Percentiles rank a stretch among this genome's conserved stretches.
These are phyloP conservation scores for Lepidium sativum DNA, from an alignment of 345 rosid genomes.

Conservation along the genomic window DNA sequence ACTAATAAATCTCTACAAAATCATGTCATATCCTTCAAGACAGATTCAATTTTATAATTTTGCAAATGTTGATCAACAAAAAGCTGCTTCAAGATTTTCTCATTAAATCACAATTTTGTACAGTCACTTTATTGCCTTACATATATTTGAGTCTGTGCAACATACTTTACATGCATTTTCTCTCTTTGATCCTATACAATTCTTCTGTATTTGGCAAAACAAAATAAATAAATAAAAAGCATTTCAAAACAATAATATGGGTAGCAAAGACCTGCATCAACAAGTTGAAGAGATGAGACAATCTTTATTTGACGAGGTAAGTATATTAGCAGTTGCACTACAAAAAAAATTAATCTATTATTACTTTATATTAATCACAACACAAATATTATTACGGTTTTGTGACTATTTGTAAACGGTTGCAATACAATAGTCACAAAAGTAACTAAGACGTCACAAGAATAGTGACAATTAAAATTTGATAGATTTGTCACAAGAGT, in stretches of 20 bases:
- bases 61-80: constrained; percentile 7
- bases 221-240: background rate
- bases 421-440: too few species aligned
- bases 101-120: background rate
- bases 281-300: constrained; percentile 23
- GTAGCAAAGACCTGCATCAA: background rate
- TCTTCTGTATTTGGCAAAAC: background rate
- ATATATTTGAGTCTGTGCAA: background rate
- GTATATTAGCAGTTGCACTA: background rate
- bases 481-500: too few species aligned
- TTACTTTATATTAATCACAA: too few species aligned
- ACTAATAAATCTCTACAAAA: background rate
- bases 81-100: constrained; percentile 5
- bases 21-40: background rate
- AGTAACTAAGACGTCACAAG: too few species aligned
- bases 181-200: background rate
- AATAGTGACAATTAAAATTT: too few species aligned
- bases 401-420: too few species aligned
- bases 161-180: background rate
- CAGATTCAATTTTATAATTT: background rate
- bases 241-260: background rate
- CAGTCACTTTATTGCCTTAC: constrained; percentile 6
- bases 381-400: constrained; percentile 7
- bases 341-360: too few species aligned
- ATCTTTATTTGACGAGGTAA: constrained; percentile 25